Conservation (phyloP, 1,139 yeast species). For the Candida gigantensis region DNA sequence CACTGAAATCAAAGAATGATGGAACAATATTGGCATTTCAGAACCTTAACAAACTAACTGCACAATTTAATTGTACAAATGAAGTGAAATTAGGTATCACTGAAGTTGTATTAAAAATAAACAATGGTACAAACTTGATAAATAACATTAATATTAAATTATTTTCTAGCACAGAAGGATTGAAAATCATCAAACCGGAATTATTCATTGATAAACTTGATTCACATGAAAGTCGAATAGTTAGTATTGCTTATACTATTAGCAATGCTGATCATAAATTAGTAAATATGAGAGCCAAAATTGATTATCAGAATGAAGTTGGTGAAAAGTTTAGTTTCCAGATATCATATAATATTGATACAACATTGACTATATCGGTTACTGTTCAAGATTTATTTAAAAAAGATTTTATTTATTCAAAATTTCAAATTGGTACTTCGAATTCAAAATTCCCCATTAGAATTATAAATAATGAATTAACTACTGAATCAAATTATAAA, state of each 20-base stretch:
- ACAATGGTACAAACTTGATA: constrained; percentile 20
- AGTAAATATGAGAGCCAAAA: constrained; percentile 28
- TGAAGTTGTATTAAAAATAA: constrained; percentile 21
- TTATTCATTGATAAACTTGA: constrained; percentile 22
- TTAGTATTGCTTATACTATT: constrained; percentile 26
- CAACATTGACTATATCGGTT: constrained; percentile 60
- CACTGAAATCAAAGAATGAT: background rate
- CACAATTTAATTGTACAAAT: constrained; percentile 21
- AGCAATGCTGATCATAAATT: constrained; percentile 26
- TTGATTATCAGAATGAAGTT: constrained; percentile 30
- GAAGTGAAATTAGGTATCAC: constrained; percentile 24
- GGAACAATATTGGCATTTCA: constrained; percentile 15
- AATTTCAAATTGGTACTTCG: constrained; percentile 66
- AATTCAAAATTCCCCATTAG: constrained; percentile 55
- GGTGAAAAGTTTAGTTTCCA: constrained; percentile 22
- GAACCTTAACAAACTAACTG: constrained; percentile 22
- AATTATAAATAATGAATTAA: constrained; percentile 45
- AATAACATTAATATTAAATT: constrained; percentile 19
- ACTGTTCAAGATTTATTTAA: constrained; percentile 78
- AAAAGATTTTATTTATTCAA: constrained; percentile 56
- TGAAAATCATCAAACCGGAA: constrained; percentile 18
- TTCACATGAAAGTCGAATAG: constrained; percentile 15
- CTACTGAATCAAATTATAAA: constrained; percentile 35
- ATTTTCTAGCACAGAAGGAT: constrained; percentile 20
- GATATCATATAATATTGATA: constrained; percentile 41